Conservation (phyloP, 352 stramenopile species). For the Phytophthora podocarpi region DNA sequence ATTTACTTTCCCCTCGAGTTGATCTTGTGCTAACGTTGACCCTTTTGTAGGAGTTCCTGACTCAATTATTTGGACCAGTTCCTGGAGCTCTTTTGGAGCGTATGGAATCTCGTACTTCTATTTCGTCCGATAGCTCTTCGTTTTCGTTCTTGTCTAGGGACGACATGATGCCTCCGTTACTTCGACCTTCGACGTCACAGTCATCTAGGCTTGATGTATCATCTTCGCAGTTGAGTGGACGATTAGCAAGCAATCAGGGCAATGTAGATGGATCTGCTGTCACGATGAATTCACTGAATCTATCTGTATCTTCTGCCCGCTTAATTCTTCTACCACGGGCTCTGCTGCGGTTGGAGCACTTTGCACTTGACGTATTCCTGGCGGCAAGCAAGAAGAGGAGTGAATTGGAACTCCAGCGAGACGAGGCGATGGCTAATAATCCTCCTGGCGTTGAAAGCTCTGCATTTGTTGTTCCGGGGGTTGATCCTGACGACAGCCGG, state of each 20-base stretch:
- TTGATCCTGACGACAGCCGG: conserved; percentile 32
- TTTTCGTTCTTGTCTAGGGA: conserved; percentile 33
- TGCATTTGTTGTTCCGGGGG: conserved; percentile 34
- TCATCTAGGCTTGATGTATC: conserved; percentile 23
- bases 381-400: conserved; percentile 45
- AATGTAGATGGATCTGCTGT: conserved; percentile 13
- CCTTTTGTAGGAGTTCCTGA: conserved; percentile 42
- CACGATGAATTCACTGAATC: conserved; percentile 31
- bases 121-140: conserved; percentile 34
- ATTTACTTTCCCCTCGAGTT: neutral
- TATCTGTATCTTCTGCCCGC: conserved; percentile 50
- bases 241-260: conserved; percentile 17
- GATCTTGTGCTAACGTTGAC: conserved; percentile 13
- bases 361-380: conserved; percentile 54
- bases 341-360: conserved; percentile 61
- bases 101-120: conserved; percentile 28
- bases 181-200: conserved; percentile 20
- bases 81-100: conserved; percentile 31
- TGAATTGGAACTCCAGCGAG: conserved; percentile 48
- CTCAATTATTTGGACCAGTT: conserved; percentile 43
- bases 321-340: conserved; percentile 59
- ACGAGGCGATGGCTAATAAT: conserved; percentile 38
- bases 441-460: conserved; percentile 23
- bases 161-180: conserved; percentile 16
- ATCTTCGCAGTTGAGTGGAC: conserved; percentile 39